phyloP scores from a whole-genome alignment of 2,329 filamentous ascomycete genomes.

The Cyphellophora attinorum region DNA sequence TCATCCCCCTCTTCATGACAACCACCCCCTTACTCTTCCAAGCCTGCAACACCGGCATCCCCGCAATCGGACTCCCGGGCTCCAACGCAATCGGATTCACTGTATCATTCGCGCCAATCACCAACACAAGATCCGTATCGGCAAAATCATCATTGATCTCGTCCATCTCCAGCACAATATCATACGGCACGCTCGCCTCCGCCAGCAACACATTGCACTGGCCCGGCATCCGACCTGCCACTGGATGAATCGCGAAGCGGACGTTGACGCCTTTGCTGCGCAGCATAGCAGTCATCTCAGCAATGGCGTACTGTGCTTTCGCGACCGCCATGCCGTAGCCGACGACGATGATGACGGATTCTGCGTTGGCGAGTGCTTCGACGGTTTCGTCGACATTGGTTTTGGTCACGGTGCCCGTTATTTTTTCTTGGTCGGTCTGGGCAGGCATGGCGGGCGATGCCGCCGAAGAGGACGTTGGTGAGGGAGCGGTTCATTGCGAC shows the following conservation, averaged over 20 bases:
- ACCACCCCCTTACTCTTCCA: constrained; percentile 93
- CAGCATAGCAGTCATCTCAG: constrained; percentile 66
- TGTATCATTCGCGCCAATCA: constrained; percentile 87
- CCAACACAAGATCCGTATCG: constrained; percentile 76
- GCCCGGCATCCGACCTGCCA: constrained; percentile 84
- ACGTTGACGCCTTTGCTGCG: constrained; percentile 70
- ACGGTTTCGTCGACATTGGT: constrained; percentile 73
- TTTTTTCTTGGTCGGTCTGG: constrained; percentile 49
- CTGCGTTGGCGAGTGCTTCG: constrained; percentile 63
- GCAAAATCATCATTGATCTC: constrained; percentile 90
- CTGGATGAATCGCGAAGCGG: constrained; percentile 81
- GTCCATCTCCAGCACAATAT: constrained; percentile 90
- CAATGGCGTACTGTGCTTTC: constrained; percentile 84
- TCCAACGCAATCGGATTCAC: constrained; percentile 86
- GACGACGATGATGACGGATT: constrained; percentile 78
- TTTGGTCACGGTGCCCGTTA: constrained; percentile 69
- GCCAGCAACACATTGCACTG: constrained; percentile 87
- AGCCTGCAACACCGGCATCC: constrained; percentile 84
- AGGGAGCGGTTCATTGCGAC: constrained; percentile 85
- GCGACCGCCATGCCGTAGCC: constrained; percentile 93
- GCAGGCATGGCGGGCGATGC: constrained; percentile 56
- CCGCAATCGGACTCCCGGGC: constrained; percentile 72
- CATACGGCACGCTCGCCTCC: constrained; percentile 79
- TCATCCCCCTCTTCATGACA: constrained; percentile 88
- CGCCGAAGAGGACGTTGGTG: constrained; percentile 83